These are phyloP conservation scores for Danielia reshetovae DNA, from an alignment of 805 yeast species.

Conservation along the genomic window DNA sequence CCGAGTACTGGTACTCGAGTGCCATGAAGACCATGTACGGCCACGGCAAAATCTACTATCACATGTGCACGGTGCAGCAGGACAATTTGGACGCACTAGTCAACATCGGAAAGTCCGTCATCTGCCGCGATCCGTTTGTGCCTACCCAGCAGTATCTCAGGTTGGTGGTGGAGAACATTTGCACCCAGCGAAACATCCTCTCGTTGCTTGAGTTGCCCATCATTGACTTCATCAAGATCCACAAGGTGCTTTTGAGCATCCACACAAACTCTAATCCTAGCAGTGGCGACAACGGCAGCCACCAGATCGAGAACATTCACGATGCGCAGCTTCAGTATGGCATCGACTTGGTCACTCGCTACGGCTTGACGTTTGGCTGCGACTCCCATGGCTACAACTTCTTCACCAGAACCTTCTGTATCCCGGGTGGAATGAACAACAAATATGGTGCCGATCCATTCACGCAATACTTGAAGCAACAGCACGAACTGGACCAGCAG, in stretches of 20 bases:
- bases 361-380: constrained; percentile 63
- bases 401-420: constrained; percentile 44
- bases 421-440: constrained; percentile 26
- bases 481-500: constrained; percentile 20
- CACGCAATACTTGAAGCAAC: constrained; percentile 23
- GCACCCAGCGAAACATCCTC: constrained; percentile 58
- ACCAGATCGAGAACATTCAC: constrained; percentile 25
- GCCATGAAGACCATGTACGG: constrained; percentile 74
- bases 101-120: constrained; percentile 73
- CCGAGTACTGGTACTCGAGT: constrained; percentile 78
- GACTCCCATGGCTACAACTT: constrained; percentile 62
- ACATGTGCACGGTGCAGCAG: constrained; percentile 82
- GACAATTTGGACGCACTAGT: constrained; percentile 73
- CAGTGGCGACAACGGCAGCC: constrained; percentile 4
- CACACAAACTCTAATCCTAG: constrained; percentile 10
- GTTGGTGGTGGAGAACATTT: constrained; percentile 74
- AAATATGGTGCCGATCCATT: constrained; percentile 23
- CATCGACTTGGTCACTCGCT: constrained; percentile 58
- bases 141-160: constrained; percentile 77
- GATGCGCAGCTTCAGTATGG: constrained; percentile 50
- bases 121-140: constrained; percentile 78
- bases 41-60: constrained; percentile 83
- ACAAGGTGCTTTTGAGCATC: constrained; percentile 63
- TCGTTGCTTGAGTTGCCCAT: constrained; percentile 57
- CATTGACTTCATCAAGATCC: constrained; percentile 61